phyloP scores from a whole-genome alignment of 225 moss, liverwort and hornwort species.

The Marchantia polymorpha region DNA sequence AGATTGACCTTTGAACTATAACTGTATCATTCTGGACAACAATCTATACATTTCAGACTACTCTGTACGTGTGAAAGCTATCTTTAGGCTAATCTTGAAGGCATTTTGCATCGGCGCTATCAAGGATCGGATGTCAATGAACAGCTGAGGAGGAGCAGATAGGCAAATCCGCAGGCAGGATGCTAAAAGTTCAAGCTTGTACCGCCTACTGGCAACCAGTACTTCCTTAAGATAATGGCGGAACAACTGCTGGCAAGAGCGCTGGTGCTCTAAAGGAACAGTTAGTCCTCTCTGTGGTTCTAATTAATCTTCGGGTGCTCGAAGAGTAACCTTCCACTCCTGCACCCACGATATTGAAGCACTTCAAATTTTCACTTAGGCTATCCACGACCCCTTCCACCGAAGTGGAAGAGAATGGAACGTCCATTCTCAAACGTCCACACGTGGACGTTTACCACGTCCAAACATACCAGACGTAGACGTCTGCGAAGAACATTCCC shows the following conservation, averaged over 20 bases:
- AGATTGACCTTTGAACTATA: neutral
- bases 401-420: neutral
- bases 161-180: conserved; percentile 87
- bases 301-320: neutral
- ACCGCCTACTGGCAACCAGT: conserved; percentile 78
- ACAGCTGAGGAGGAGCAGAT: conserved; percentile 67
- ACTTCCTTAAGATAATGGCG: conserved; percentile 77
- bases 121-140: conserved; percentile 63
- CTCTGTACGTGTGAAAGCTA: conserved; percentile 44
- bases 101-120: conserved; percentile 67
- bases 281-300: conserved; percentile 28
- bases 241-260: conserved; percentile 66
- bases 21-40: neutral
- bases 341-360: conserved; percentile 13
- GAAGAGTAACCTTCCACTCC: conserved; percentile 38
- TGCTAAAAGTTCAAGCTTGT: conserved; percentile 82
- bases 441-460: too few species aligned
- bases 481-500: neutral
- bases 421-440: too few species aligned
- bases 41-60: neutral
- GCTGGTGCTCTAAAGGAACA: conserved; percentile 48
- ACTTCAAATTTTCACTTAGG: neutral
- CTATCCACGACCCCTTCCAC: neutral
- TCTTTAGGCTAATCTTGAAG: conserved; percentile 85
- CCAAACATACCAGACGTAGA: too few species aligned